Conservation (phyloP, 805 yeast species). For the Starmera quercuum region DNA sequence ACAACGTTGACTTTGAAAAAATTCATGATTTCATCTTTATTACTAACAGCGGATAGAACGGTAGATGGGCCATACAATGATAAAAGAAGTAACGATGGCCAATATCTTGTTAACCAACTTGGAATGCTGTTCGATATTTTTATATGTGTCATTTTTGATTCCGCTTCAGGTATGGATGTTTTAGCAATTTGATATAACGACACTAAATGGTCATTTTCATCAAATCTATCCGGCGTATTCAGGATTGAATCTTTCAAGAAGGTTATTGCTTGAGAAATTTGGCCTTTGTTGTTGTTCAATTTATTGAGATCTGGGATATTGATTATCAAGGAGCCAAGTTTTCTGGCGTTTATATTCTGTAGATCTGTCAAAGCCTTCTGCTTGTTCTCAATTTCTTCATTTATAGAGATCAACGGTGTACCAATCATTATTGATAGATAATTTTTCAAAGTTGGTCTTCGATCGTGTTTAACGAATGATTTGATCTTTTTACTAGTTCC, state of each 20-base stretch:
- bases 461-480: conserved; percentile 9
- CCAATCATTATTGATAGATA: conserved; percentile 25
- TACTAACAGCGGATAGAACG: conserved; percentile 34
- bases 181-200: not conserved
- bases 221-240: not conserved
- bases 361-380: conserved; percentile 14
- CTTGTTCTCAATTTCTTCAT: conserved; percentile 19
- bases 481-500: conserved; percentile 20
- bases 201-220: not conserved
- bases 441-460: conserved; percentile 4
- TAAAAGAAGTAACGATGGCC: conserved; percentile 49
- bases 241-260: not conserved
- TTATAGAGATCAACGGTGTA: conserved; percentile 27
- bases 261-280: not conserved
- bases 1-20: conserved; percentile 55
- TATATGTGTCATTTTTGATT: not conserved
- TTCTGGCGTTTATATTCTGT: conserved; percentile 23
- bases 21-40: conserved; percentile 41
- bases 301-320: conserved; percentile 23
- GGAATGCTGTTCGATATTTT: conserved; percentile 27
- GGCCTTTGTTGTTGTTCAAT: not conserved
- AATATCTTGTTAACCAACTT: conserved; percentile 40
- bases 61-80: conserved; percentile 48
- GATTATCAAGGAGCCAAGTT: conserved; percentile 27
- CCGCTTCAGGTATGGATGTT: not conserved